Evolutionary conservation across 2,329 filamentous ascomycete species (phyloP).

Genomic region (Chaetomium sp.): DNA sequence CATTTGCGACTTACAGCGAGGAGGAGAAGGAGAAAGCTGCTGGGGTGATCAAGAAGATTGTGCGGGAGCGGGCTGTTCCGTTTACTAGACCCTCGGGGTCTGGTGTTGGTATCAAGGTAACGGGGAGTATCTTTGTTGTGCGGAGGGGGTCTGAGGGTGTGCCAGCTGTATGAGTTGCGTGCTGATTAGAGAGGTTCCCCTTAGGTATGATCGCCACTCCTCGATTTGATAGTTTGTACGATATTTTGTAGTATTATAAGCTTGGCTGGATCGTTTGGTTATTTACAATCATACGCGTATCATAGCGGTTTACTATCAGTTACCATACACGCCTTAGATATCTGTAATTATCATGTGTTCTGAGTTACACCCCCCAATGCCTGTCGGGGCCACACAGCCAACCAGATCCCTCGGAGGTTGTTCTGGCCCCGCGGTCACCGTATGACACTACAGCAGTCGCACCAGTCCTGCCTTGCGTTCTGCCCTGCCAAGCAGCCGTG

Average conservation of each 20-base stretch:
- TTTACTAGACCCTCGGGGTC: conserved; percentile 1
- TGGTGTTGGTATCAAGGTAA: conserved; percentile 1
- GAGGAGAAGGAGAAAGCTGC: not conserved
- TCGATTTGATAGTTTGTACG: not conserved
- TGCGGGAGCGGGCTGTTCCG: conserved; percentile 1
- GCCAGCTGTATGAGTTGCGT: not conserved
- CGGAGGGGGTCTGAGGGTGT: not conserved
- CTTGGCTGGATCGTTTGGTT: not conserved
- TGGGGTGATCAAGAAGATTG: not conserved
- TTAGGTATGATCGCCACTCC: not conserved
- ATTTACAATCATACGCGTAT: too few species aligned
- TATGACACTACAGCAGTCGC: too few species aligned
- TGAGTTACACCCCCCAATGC: too few species aligned
- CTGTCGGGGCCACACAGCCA: too few species aligned
- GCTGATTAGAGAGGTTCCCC: not conserved
- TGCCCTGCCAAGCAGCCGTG: too few species aligned
- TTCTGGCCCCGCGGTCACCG: too few species aligned
- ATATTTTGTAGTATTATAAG: not conserved
- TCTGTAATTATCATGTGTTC: too few species aligned
- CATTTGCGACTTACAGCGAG: conserved; percentile 2
- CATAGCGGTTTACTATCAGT: too few species aligned
- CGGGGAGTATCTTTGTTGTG: conserved; percentile 1
- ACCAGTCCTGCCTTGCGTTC: too few species aligned
- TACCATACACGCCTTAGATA: too few species aligned
- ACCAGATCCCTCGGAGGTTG: too few species aligned